Base-by-base conservation (phyloP, 192 early-diverging fungal genomes). In the Chytriomyces hyalinus region DNA sequence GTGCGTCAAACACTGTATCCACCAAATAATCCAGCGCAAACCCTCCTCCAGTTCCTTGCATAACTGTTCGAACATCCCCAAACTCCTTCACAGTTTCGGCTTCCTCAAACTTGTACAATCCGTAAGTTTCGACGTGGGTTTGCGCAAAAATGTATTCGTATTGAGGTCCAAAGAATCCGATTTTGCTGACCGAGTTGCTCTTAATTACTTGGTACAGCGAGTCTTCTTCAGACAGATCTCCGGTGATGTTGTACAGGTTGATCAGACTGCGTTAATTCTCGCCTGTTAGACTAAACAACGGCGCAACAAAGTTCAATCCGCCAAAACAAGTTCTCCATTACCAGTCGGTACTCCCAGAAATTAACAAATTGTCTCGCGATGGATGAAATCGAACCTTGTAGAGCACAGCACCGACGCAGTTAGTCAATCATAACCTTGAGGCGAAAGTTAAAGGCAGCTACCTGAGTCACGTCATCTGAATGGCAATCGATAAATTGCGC, bases 91-190 rank as follows among this genome's bases (percentile, higher is more conserved):
- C 71, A 44, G 70, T 53, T 28, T 89, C 75, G 13, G 64, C 82
- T 28, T 90, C 86, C n/a, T 87, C 63, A 44, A 82, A 80, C 20
- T 81, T 92, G 86, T 92, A 95, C 26, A 98, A 75, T 50, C 92
- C 91, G 28, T 97, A 89, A 0, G 96, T 97, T 80, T 99, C 95
- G 75, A 95, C 91, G 77, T 98, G 96, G 44, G 92, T 97, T 11
- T 94, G 80, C 51, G 88, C 89, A 75, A 94, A 99, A 6, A 98
- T 69, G 81, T 94, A 97, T 84, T 98, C 95, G n/a, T 87, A 85
- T 8, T 80, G 79, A 1, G 96, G 94, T 13, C 97, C 97, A 84
- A 98, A 98, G 83, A 92, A 99, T 4, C 96, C 96, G 69, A 92
- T 80, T 70, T 87, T 91, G 78, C 89, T 88, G n/a, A 99, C 87